Conservation (phyloP, 768 basidiomycete species). For the Pleurotus cornucopiae region DNA sequence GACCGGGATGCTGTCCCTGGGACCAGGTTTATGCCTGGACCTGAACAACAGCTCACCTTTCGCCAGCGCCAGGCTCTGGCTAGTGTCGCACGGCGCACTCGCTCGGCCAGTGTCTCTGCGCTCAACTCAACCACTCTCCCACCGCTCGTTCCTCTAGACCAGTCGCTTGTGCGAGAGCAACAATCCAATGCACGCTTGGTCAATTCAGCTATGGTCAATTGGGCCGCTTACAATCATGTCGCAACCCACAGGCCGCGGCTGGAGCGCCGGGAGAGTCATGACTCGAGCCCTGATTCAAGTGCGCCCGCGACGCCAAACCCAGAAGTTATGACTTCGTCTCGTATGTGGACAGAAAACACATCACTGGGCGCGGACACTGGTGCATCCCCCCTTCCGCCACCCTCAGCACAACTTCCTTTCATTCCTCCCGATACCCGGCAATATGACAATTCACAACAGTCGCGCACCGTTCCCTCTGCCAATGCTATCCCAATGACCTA, state of each 20-base stretch:
- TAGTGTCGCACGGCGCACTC: not conserved
- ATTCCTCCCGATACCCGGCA: conserved; percentile 18
- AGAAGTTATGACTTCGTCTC: conserved; percentile 1
- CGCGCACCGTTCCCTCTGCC: conserved; percentile 36
- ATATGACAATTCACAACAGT: conserved; percentile 20
- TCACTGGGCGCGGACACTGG: conserved; percentile 3
- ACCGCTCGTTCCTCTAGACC: conserved; percentile 26
- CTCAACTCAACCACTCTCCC: conserved; percentile 22
- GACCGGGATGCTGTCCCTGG: not conserved
- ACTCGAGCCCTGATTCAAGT: conserved; percentile 6
- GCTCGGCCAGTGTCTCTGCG: conserved; percentile 5
- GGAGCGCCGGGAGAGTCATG: not conserved
- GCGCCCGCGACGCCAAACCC: conserved; percentile 5
- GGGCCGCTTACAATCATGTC: not conserved
- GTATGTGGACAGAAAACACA: conserved; percentile 4
- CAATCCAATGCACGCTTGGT: not conserved
- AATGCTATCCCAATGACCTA: conserved; percentile 48
- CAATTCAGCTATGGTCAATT: not conserved
- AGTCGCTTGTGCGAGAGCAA: conserved; percentile 16
- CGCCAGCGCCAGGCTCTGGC: conserved; percentile 18
- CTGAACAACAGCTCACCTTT: conserved; percentile 11
- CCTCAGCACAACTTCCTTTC: conserved; percentile 6
- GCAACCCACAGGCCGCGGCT: not conserved
- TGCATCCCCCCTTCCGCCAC: conserved; percentile 5
- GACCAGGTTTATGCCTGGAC: conserved; percentile 5